Evolutionary conservation across 2,329 filamentous ascomycete species (phyloP).

Genomic region (Blastomyces gilchristii): DNA sequence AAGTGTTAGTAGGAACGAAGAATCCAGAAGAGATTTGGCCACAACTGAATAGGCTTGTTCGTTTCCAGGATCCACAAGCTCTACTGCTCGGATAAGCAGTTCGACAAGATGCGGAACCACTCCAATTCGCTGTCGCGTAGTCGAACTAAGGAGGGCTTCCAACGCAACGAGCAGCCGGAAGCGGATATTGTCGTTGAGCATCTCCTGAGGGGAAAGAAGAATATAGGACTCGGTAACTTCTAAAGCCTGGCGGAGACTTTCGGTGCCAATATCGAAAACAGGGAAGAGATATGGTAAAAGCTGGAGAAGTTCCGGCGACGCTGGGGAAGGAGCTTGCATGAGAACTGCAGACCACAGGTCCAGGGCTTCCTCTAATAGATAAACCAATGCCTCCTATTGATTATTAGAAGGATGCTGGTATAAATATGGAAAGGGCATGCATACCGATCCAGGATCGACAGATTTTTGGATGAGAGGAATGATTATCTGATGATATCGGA

Average conservation of each 20-base stretch:
- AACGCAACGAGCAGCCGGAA: constrained; percentile 31
- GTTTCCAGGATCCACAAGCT: constrained; percentile 48
- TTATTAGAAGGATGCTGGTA: not conserved
- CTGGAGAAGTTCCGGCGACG: constrained; percentile 49
- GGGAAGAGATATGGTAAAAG: constrained; percentile 55
- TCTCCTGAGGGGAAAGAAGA: constrained; percentile 46
- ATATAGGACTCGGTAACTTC: constrained; percentile 61
- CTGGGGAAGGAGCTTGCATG: constrained; percentile 52
- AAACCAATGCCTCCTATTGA: constrained; percentile 53
- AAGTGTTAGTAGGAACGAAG: constrained; percentile 53
- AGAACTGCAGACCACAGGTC: constrained; percentile 78
- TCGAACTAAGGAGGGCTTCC: constrained; percentile 31
- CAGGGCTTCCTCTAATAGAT: constrained; percentile 82
- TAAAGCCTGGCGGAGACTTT: constrained; percentile 52
- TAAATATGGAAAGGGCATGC: constrained; percentile 10
- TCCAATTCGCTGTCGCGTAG: constrained; percentile 31
- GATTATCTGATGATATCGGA: constrained; percentile 68
- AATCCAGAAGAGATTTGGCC: constrained; percentile 54
- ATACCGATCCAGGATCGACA: constrained; percentile 61
- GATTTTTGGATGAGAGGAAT: constrained; percentile 74
- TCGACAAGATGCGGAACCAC: constrained; percentile 46
- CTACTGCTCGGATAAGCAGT: constrained; percentile 53
- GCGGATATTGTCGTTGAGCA: constrained; percentile 33
- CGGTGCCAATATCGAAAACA: constrained; percentile 55
- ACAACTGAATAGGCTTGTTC: constrained; percentile 52